These are phyloP conservation scores for Mortierella sp. DNA, from an alignment of 371 early-diverging fungal genomes.

Conservation along the genomic window DNA sequence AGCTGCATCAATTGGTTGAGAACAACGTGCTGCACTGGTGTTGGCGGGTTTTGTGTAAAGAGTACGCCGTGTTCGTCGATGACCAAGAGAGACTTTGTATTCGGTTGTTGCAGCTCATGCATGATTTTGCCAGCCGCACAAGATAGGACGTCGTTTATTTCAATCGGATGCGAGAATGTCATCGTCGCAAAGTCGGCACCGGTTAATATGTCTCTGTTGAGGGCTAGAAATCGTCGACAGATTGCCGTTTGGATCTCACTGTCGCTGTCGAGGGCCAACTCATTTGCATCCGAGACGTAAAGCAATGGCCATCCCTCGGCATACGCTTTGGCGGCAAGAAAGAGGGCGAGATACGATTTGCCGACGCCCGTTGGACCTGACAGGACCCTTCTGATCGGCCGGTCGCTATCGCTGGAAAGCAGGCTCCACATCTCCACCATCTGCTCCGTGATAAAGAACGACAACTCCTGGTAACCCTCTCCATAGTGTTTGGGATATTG, in stretches of 20 bases:
- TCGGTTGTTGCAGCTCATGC: neutral
- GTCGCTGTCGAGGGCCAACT: neutral
- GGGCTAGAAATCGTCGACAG: slow-evolving; percentile 23
- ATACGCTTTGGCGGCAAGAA: slow-evolving; percentile 37
- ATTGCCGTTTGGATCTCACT: neutral
- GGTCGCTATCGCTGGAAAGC: slow-evolving; percentile 18
- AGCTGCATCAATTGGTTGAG: slow-evolving; percentile 24
- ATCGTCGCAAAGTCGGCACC: slow-evolving; percentile 15
- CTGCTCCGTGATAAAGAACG: slow-evolving; percentile 32
- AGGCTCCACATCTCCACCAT: slow-evolving; percentile 30
- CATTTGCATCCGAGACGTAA: slow-evolving; percentile 25
- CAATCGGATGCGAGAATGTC: neutral
- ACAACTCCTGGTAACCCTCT: slow-evolving; percentile 23
- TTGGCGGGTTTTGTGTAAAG: slow-evolving; percentile 26
- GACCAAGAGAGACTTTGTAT: slow-evolving; percentile 24
- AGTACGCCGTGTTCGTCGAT: slow-evolving; percentile 37
- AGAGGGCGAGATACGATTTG: slow-evolving; percentile 30
- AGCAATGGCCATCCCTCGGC: slow-evolving; percentile 27
- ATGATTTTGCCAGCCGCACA: too few relatives aligned
- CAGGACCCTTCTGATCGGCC: slow-evolving; percentile 26
- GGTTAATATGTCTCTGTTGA: slow-evolving; percentile 41
- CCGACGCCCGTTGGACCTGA: slow-evolving; percentile 39
- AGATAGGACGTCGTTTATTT: too few relatives aligned
- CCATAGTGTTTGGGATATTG: slow-evolving; percentile 29
- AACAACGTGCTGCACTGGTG: slow-evolving; percentile 5